Evolutionary conservation across 2,329 filamentous ascomycete genomes (phyloP).

Genomic region (Metarhizium guizhouense): DNA sequence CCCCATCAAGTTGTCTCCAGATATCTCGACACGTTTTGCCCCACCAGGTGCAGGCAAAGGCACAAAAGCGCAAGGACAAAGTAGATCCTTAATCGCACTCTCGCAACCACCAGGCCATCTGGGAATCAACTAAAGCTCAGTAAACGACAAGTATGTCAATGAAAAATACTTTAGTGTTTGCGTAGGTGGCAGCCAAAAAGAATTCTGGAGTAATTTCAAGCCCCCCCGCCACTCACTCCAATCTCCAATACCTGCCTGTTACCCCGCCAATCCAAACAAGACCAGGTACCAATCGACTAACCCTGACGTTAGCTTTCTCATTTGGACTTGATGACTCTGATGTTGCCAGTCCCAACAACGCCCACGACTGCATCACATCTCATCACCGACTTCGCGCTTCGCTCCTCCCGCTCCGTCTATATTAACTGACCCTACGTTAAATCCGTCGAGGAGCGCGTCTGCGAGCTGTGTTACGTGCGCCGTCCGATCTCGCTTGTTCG

Average conservation of each 20-base stretch:
- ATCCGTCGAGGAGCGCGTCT: not conserved
- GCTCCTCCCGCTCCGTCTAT: not conserved
- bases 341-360: not conserved
- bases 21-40: not conserved
- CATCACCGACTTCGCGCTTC: not conserved
- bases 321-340: constrained; percentile 1
- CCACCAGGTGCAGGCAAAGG: not conserved
- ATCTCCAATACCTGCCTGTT: constrained; percentile 15
- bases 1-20: not conserved
- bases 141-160: too few relatives aligned
- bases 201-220: not conserved
- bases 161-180: too few relatives aligned
- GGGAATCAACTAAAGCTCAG: too few relatives aligned
- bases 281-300: constrained; percentile 1
- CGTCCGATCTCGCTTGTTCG: not conserved
- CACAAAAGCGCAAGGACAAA: not conserved
- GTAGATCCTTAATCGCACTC: not conserved
- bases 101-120: too few relatives aligned
- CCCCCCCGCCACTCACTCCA: not conserved
- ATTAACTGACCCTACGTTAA: not conserved
- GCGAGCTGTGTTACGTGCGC: not conserved
- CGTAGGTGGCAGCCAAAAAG: too few relatives aligned
- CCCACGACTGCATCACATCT: constrained; percentile 1
- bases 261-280: constrained; percentile 27
- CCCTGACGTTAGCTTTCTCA: not conserved